A percentile compares a stretch with the other conserved stretches of the same genome.
Evolutionary conservation across 225 moss, liverwort and hornwort species (phyloP).

Genomic region (Climacium dendroides): DNA sequence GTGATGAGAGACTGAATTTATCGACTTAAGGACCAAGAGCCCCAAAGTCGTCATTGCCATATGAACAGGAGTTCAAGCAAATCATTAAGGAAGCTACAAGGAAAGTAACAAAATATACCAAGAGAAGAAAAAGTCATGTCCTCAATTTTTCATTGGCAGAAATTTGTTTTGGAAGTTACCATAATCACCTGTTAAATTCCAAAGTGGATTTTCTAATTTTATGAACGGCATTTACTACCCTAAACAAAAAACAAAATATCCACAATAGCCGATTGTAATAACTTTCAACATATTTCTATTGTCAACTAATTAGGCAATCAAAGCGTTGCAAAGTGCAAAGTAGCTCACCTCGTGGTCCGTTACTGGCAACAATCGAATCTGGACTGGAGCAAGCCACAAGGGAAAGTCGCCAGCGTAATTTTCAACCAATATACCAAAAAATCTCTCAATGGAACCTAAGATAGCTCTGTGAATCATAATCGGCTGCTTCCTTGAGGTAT

Average conservation of each 20-base stretch:
- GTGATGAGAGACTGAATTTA: neutral
- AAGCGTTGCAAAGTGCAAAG: neutral
- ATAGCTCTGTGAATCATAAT: slow-evolving; percentile 99
- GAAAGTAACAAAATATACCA: too few relatives aligned
- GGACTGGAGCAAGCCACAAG: slow-evolving; percentile 88
- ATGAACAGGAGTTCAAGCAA: neutral
- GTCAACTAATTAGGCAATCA: neutral
- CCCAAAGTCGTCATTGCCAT: neutral
- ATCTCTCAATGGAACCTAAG: slow-evolving; percentile 85
- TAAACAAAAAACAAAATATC: neutral
- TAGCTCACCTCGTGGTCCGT: slow-evolving; percentile 62
- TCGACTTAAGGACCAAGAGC: neutral
- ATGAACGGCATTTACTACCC: neutral
- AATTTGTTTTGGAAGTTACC: neutral
- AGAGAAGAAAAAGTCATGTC: neutral
- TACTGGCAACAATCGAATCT: slow-evolving; percentile 73
- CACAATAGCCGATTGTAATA: neutral
- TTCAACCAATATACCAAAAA: slow-evolving; percentile 90
- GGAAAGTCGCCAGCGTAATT: slow-evolving; percentile 98
- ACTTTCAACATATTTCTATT: neutral
- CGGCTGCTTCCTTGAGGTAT: slow-evolving; percentile 73
- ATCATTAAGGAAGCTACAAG: neutral
- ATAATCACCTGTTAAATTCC: too few relatives aligned
- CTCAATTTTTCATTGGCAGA: neutral
- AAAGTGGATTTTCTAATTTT: neutral